A percentile compares a stretch with the other conserved stretches of the same genome.
Conservation (phyloP, 345 rosid genomes). For the Dovyalis caffra region DNA sequence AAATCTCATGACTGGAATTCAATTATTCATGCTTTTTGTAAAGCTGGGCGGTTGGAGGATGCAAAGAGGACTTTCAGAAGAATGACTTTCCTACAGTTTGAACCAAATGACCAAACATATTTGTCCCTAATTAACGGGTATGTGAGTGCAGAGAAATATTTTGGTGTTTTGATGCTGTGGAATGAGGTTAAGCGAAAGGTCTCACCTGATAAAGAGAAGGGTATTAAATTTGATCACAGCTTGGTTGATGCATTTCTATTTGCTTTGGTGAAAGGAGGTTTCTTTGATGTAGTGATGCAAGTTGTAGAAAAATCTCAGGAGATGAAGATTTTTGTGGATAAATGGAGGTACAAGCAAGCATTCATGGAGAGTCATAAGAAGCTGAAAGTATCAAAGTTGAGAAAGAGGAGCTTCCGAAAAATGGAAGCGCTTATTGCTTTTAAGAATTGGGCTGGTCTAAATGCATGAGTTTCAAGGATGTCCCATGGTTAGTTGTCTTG, state of each 20-base stretch:
- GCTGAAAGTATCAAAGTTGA: constrained; percentile 77
- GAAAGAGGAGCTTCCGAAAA: constrained; percentile 79
- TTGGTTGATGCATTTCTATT: constrained; percentile 87
- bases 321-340: constrained; percentile 88
- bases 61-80: constrained; percentile 87
- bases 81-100: constrained; percentile 73
- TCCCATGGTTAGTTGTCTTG: neutral
- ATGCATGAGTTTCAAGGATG: constrained; percentile 39
- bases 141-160: constrained; percentile 75
- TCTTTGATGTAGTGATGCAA: constrained; percentile 97
- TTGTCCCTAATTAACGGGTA: constrained; percentile 80
- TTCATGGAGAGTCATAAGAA: constrained; percentile 96
- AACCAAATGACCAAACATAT: constrained; percentile 84
- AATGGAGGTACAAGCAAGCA: constrained; percentile 97
- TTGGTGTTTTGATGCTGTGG: constrained; percentile 72
- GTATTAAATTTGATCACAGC: constrained; percentile 55
- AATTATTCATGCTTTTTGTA: constrained; percentile 90
- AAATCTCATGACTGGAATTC: constrained; percentile 98
- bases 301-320: constrained; percentile 87
- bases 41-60: constrained; percentile 82
- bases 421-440: constrained; percentile 93
- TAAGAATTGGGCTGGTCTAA: constrained; percentile 97
- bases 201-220: constrained; percentile 48
- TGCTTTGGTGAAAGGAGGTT: constrained; percentile 92
- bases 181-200: constrained; percentile 76